phyloP scores from a whole-genome alignment of 371 early-diverging fungal genomes.

The Apophysomyces sp. region DNA sequence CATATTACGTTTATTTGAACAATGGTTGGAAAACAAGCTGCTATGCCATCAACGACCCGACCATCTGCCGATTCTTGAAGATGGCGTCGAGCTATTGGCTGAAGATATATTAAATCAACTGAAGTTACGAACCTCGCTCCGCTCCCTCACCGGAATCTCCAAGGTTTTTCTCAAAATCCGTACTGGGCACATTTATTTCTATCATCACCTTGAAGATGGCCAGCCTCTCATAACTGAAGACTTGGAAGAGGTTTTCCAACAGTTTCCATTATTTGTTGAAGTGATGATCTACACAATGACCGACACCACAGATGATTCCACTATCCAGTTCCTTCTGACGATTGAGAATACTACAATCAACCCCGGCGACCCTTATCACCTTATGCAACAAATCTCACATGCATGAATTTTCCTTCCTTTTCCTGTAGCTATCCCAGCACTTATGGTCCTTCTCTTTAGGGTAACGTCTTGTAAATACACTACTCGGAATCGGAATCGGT shows the following conservation, averaged over 20 bases:
- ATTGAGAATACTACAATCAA: conserved; percentile 31
- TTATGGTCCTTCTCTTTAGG: neutral
- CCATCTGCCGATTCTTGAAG: conserved; percentile 31
- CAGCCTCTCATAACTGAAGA: conserved; percentile 30
- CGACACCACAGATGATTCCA: conserved; percentile 3
- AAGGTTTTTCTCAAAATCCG: conserved; percentile 25
- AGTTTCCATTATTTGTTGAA: conserved; percentile 36
- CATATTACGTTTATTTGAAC: conserved; percentile 35
- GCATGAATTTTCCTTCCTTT: conserved; percentile 1
- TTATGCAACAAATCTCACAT: conserved; percentile 25
- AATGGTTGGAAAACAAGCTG: conserved; percentile 35
- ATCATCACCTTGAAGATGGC: conserved; percentile 32
- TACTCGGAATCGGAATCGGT: conserved; percentile 7
- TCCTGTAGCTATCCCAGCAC: neutral
- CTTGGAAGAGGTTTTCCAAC: conserved; percentile 39
- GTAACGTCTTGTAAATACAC: neutral
- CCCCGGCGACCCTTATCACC: conserved; percentile 23
- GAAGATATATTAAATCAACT: conserved; percentile 32
- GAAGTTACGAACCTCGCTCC: conserved; percentile 21
- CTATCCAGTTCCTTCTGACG: conserved; percentile 21
- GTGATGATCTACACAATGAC: conserved; percentile 25
- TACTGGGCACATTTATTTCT: conserved; percentile 31
- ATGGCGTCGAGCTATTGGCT: conserved; percentile 31
- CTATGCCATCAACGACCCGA: conserved; percentile 18
- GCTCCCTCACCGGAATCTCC: conserved; percentile 22